Base-by-base conservation (phyloP, 2,329 filamentous ascomycete species). In the Ceratocystis alfenasii region DNA sequence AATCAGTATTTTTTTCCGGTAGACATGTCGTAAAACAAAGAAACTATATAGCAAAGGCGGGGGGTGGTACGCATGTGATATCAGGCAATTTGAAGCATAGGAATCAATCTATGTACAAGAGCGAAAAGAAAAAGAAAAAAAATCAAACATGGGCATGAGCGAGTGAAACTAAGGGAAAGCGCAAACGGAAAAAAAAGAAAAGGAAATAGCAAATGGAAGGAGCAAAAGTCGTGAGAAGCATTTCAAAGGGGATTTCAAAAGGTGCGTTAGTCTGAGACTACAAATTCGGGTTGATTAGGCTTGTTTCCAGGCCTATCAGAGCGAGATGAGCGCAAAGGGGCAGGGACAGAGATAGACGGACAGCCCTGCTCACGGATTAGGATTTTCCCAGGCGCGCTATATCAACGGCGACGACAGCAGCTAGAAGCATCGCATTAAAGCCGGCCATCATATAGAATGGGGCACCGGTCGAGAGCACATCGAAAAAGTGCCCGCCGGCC, bases 361-460 rank as follows among this genome's bases (percentile, higher is more conserved):
- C 6, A 17, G 17, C 46, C n/a, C 17, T 22, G 5, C 3, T 22
- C 36, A 1, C 36, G 12, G 7, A 5, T 25, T 12, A 50, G 10
- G 1, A n/a, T 12, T 50, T 50, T 3, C n/a, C 7, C 20, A 50
- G n/a, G 1, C 74, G 74, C 4, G 75, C 75, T 2, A 80, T 73
- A 71, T 84, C 81, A 69, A 84, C 78, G 3, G 74, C 74, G 64
- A 85, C 68, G 67, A 78, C 81, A 17, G 78, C 81, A 5, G 85
- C 72, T 12, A 95, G 77, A 65, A 96, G 74, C 0, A 90, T 69
- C 0, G 76, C 88, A 73, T 97, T 97, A 74, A 97, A 97, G 0
- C 78, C 78, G 0, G 92, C 91, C 87, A 99, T 93, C 80, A 97
- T 87, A 73, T 91, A 96, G 74, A 99, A 97, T 0, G 94, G 94